phyloP scores from a whole-genome alignment of 2,329 filamentous ascomycete genomes.

The Torrubiellomyces zombiae region DNA sequence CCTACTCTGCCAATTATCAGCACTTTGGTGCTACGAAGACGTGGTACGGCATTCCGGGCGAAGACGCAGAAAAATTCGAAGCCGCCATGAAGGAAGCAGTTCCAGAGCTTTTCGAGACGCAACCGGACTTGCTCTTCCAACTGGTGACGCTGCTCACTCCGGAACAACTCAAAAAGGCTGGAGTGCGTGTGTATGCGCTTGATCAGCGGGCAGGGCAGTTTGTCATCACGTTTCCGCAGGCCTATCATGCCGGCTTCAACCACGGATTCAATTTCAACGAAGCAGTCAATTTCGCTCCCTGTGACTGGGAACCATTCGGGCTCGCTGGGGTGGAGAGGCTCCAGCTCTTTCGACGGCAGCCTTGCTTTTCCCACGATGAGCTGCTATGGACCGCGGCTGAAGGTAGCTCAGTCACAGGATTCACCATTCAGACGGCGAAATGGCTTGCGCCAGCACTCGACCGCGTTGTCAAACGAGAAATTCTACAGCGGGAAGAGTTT shows the following conservation, averaged over 20 bases:
- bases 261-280: conserved; percentile 99
- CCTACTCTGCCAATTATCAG: conserved; percentile 96
- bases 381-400: conserved; percentile 79
- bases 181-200: conserved; percentile 83
- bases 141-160: conserved; percentile 91
- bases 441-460: conserved; percentile 84
- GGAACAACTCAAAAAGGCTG: conserved; percentile 81
- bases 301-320: conserved; percentile 89
- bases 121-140: conserved; percentile 91
- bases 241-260: conserved; percentile 96
- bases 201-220: conserved; percentile 93
- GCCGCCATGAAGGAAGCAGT: conserved; percentile 89
- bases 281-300: conserved; percentile 91
- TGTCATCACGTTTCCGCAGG: conserved; percentile 90
- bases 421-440: conserved; percentile 77
- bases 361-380: conserved; percentile 96
- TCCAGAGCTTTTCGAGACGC: conserved; percentile 89
- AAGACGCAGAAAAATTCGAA: conserved; percentile 89
- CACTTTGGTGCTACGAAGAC: conserved; percentile 97
- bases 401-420: conserved; percentile 44
- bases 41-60: conserved; percentile 94
- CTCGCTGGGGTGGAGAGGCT: conserved; percentile 72
- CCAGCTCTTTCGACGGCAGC: conserved; percentile 74
- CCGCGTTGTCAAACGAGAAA: conserved; percentile 59
- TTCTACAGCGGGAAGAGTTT: conserved; percentile 51